Evolutionary conservation across 148 eudicot species (phyloP).

Genomic region (Fagopyrum esculentum): DNA sequence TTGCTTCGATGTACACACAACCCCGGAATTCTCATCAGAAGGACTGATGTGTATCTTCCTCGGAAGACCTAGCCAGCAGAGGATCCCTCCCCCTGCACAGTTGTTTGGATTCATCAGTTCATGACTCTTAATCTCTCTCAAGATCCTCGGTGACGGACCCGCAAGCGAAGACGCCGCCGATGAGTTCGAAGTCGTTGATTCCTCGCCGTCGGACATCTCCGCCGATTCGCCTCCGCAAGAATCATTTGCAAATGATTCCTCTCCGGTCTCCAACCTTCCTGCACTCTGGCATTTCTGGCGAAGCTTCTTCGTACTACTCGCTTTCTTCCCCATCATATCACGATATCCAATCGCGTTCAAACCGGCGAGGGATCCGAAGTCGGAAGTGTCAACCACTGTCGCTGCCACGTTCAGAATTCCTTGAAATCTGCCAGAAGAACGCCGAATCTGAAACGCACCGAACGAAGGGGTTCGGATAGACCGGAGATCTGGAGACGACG

Average conservation of each 20-base stretch:
- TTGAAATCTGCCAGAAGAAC: slow-evolving; percentile 67
- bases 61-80: slow-evolving; percentile 60
- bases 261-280: slow-evolving; percentile 31
- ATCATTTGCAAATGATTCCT: slow-evolving; percentile 24
- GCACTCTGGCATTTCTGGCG: slow-evolving; percentile 6
- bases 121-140: slow-evolving; percentile 54
- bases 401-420: slow-evolving; percentile 78
- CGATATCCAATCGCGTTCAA: slow-evolving; percentile 48
- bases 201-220: slow-evolving; percentile 55
- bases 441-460: slow-evolving; percentile 66
- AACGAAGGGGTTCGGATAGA: slow-evolving; percentile 35
- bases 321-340: slow-evolving; percentile 38
- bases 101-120: slow-evolving; percentile 8
- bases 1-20: slow-evolving; percentile 7
- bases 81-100: slow-evolving; percentile 32
- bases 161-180: slow-evolving; percentile 27
- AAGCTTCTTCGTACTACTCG: slow-evolving; percentile 14
- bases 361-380: slow-evolving; percentile 18
- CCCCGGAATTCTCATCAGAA: slow-evolving; percentile 34
- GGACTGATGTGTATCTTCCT: slow-evolving; percentile 40
- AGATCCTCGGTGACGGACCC: slow-evolving; percentile 24
- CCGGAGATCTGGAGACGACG: slow-evolving; percentile 3
- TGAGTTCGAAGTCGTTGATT: slow-evolving; percentile 46
- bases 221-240: slow-evolving; percentile 40
- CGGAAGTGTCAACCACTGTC: slow-evolving; percentile 28